These are phyloP conservation scores for Fusarium oligoseptatum DNA, from an alignment of 2,329 filamentous ascomycete genomes.

Conservation along the genomic window DNA sequence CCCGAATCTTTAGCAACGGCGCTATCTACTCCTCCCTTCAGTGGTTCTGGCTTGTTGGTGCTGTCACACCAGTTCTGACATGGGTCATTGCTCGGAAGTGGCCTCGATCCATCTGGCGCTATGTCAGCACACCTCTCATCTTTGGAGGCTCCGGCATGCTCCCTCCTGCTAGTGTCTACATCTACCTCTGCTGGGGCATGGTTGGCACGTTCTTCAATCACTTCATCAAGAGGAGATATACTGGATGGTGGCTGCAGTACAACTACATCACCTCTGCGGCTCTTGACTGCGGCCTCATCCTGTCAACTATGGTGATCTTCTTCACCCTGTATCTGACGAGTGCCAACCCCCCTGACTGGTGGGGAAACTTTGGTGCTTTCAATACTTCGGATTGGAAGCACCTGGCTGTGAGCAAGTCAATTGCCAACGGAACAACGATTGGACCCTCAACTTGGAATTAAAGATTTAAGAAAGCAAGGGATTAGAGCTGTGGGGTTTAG, in stretches of 20 bases:
- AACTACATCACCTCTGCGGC: constrained; percentile 82
- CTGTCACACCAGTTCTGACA: constrained; percentile 71
- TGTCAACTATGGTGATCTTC: constrained; percentile 78
- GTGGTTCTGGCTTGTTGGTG: constrained; percentile 80
- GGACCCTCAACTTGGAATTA: constrained; percentile 64
- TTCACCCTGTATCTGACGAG: constrained; percentile 74
- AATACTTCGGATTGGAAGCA: constrained; percentile 61
- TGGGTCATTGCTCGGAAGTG: constrained; percentile 73
- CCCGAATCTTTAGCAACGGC: constrained; percentile 74
- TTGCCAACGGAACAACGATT: constrained; percentile 62
- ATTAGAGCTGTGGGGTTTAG: constrained; percentile 8
- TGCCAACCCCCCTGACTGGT: constrained; percentile 70
- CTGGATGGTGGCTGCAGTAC: constrained; percentile 83
- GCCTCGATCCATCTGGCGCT: constrained; percentile 72
- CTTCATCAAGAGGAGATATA: constrained; percentile 73
- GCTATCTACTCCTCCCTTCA: constrained; percentile 74
- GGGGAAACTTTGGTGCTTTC: constrained; percentile 66
- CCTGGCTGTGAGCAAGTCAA: constrained; percentile 58
- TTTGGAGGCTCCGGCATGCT: constrained; percentile 74
- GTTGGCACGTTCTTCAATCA: constrained; percentile 79
- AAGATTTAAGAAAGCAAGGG: neutral
- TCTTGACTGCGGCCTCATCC: constrained; percentile 75
- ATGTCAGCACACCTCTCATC: constrained; percentile 76
- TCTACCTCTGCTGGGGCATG: constrained; percentile 78
- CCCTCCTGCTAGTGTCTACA: constrained; percentile 78